Percentiles rank a stretch among this genome's conserved stretches.
Evolutionary conservation across 2,329 filamentous ascomycete genomes (phyloP).

Genomic region (Catunica adiposa): DNA sequence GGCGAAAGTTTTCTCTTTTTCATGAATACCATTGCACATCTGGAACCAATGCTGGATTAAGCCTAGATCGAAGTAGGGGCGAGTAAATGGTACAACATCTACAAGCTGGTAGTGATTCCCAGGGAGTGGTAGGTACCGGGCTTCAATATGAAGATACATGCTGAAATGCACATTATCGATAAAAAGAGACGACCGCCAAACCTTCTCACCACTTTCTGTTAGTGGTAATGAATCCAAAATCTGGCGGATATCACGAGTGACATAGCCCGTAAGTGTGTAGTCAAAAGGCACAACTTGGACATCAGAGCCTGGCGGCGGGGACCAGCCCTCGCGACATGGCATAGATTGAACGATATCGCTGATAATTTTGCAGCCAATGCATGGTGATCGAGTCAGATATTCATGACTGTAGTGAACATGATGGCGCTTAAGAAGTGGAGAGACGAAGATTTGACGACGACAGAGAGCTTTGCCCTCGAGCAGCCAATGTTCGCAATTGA

Average conservation of each 20-base stretch:
- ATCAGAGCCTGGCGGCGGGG: neutral
- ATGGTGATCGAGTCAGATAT: neutral
- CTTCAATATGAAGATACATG: neutral
- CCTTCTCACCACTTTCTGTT: neutral
- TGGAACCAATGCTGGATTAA: neutral
- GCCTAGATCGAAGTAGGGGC: neutral
- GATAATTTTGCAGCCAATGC: neutral
- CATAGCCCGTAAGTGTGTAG: neutral
- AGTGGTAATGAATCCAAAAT: neutral
- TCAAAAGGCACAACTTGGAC: neutral
- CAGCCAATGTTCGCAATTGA: neutral
- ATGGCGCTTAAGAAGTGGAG: neutral
- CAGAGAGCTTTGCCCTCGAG: neutral
- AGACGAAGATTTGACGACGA: neutral
- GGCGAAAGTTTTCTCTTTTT: neutral
- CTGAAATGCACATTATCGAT: neutral
- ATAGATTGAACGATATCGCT: neutral
- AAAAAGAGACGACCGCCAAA: neutral
- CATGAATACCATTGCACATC: neutral
- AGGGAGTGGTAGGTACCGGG: neutral
- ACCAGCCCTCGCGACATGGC: neutral
- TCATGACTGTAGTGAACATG: neutral
- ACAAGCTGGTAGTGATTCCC: neutral
- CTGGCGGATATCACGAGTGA: neutral
- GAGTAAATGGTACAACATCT: neutral